Evolutionary conservation across 2,329 filamentous ascomycete species (phyloP), one percentile per base, ranked within the genome.

Genomic region (Fusarium phyllophilum): DNA sequence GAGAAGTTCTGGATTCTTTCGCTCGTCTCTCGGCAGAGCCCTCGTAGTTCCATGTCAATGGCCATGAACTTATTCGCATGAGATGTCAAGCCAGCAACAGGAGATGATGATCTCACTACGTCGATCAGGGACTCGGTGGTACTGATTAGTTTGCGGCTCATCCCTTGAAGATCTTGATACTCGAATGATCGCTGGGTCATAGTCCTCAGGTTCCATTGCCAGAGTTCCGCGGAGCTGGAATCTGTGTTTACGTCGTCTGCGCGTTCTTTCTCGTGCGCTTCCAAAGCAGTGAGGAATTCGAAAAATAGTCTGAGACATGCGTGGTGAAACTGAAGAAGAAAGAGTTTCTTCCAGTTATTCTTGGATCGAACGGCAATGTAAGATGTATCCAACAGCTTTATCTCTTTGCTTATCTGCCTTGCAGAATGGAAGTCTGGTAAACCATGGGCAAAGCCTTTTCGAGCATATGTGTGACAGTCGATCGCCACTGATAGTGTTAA

Each of bases 231-330:
- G 1, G 1, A 12, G 13, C 15, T 2, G 6, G 22, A 1, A 7
- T 10, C n/a, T 3, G 17, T 15, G 6, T 1, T 6, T 22, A 9
- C 6, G 1, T 44, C 22, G 0, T 24, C 26, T 24, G 26, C 20
- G 2, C 24, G 3, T 0, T 18, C 1, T 3, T 10, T 41, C 6
- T 29, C 38, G 7, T 56, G 0, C 2, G 3, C 3, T 20, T 42
- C 54, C 36, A 57, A 17, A 10, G 2, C 12, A 1, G 1, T 11
- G 8, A 57, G 29, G 6, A 57, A 45, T 2, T 22, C 17, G 3
- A 26, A 3, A 15, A 57, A 34, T 0, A 33, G 39, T 13, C 4
- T 45, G 5, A 57, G 1, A 3, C 22, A 45, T 9, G 54, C 39
- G 5, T 57, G 54, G 13, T 45, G 54, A 1, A 57, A 24, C 29